Base-by-base conservation (phyloP, 2,329 filamentous ascomycete genomes). In the Colletotrichum cordylinicola region DNA sequence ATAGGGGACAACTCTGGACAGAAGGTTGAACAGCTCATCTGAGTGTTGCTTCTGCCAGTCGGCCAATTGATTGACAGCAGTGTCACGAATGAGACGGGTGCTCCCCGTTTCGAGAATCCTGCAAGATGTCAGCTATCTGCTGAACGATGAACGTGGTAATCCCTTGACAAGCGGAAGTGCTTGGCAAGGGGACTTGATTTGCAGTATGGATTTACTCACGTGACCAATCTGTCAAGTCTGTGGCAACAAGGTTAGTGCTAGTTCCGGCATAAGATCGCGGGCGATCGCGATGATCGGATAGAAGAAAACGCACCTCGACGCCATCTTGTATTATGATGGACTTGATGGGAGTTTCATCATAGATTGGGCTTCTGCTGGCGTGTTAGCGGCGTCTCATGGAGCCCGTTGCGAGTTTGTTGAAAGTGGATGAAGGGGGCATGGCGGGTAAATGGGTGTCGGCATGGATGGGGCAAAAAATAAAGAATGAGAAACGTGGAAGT, bases 31-130 rank as follows among this genome's bases (percentile, higher is more conserved):
- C 2, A 99, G 89, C 84, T 99, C 98, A 86, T 99, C 96, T 0
- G 97, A 97, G 81, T 98, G 97, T 84, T 97, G 95, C 84, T 98
- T 98, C 86, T 99, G 98, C 85, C 98, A 97, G 86, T 99, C 97
- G 77, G 96, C 97, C 78, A 99, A 91, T 86, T 99, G 97, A 82
- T 98, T 96, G 77, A 98, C 97, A 77, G 97, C 98, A 78, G 97
- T 99, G 83, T 98, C 98, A 80, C 98, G 94, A 83, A 99, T 98
- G 79, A 99, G 90, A 83, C 94, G 94, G 76, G 97, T 99, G 87
- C 96, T 98, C 80, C 97, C 97, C 74, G 97, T 98, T 90, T 99
- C 97, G 81, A 99, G 93, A 83, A 99, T 92, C 79, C 96, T 98
- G 84, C 67, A 73, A 69, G 52, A 43, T 48, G 58, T 80, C 13